Percentiles rank a stretch among this genome's conserved stretches.
Evolutionary conservation across 495 filamentous ascomycete genomes (phyloP).

Genomic region (Podospora sp.): DNA sequence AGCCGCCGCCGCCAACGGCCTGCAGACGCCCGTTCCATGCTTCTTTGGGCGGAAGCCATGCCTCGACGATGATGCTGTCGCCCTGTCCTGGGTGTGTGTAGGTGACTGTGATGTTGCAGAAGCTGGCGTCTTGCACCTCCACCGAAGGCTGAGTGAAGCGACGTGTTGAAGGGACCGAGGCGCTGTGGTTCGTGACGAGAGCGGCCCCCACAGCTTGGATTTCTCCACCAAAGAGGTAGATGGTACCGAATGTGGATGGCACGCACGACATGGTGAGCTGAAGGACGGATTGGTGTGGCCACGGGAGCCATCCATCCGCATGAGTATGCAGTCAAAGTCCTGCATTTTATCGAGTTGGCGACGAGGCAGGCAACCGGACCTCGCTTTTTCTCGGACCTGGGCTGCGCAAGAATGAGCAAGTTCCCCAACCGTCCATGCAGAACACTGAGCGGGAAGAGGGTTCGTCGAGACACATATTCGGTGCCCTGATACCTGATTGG

Average conservation of each 20-base stretch:
- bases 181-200: background rate
- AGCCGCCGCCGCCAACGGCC: constrained; percentile 52
- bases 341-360: background rate
- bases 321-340: background rate
- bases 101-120: constrained; percentile 49
- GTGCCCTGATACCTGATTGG: no score
- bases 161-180: background rate
- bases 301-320: background rate
- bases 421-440: background rate
- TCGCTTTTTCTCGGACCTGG: background rate
- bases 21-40: constrained; percentile 49
- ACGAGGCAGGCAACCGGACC: background rate
- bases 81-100: constrained; percentile 48
- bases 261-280: background rate
- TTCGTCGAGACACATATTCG: no score
- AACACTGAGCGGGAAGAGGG: background rate
- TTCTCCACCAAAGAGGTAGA: background rate
- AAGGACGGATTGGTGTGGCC: background rate
- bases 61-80: constrained; percentile 38
- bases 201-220: background rate
- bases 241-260: background rate
- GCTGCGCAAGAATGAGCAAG: constrained; percentile 2
- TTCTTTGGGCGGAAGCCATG: constrained; percentile 41
- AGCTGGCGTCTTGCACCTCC: constrained; percentile 30
- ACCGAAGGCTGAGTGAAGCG: constrained; percentile 22